These are phyloP conservation scores for Suillus americanus DNA, from an alignment of 768 basidiomycete genomes.

Conservation along the genomic window DNA sequence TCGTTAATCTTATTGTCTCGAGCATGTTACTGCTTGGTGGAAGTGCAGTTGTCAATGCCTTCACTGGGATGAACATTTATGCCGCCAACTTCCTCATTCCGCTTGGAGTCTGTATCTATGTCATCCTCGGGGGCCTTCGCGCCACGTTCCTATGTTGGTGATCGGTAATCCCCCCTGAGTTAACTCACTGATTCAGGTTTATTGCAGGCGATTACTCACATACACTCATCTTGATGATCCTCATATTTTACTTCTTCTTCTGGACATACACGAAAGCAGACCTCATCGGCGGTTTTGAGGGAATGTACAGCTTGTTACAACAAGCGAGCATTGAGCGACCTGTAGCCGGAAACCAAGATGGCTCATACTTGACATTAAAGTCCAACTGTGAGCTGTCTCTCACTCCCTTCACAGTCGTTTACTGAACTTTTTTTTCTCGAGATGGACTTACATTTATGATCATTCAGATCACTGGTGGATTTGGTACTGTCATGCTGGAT, in stretches of 20 bases:
- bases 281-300: slow-evolving; percentile 38
- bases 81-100: slow-evolving; percentile 43
- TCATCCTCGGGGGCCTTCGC: slow-evolving; percentile 33
- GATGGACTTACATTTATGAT: slow-evolving; percentile 18
- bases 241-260: slow-evolving; percentile 36
- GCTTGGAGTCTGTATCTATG: slow-evolving; percentile 39
- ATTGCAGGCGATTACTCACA: slow-evolving; percentile 30
- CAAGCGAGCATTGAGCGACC: slow-evolving; percentile 27
- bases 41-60: slow-evolving; percentile 36
- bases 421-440: not conserved
- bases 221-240: slow-evolving; percentile 37
- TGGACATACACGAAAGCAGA: slow-evolving; percentile 28
- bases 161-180: not conserved
- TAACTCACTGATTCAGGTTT: slow-evolving; percentile 3
- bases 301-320: slow-evolving; percentile 35
- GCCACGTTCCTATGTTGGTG: slow-evolving; percentile 33
- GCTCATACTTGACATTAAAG: slow-evolving; percentile 38
- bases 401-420: not conserved
- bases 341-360: slow-evolving; percentile 35
- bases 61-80: slow-evolving; percentile 41
- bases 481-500: slow-evolving; percentile 19
- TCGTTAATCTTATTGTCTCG: slow-evolving; percentile 33
- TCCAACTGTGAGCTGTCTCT: slow-evolving; percentile 20
- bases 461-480: slow-evolving; percentile 19
- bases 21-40: slow-evolving; percentile 39